These are phyloP conservation scores for Lycium barbarum DNA, from an alignment of 257 asterid species.

Conservation along the genomic window DNA sequence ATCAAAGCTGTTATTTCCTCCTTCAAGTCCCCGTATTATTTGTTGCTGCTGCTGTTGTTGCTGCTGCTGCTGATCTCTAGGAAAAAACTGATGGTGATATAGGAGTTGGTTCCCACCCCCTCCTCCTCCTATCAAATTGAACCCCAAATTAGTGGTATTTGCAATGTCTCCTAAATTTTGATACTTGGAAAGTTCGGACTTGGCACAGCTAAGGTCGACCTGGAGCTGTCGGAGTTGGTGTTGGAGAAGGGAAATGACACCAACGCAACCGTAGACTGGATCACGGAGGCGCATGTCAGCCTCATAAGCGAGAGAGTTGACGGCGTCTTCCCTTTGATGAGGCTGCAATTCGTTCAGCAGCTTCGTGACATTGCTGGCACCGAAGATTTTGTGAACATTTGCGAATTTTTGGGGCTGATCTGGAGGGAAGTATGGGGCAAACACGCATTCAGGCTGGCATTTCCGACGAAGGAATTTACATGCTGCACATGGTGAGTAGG, in stretches of 20 bases:
- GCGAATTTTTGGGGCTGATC: constrained; percentile 80
- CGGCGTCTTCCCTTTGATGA: constrained; percentile 78
- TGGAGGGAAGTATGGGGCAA: constrained; percentile 79
- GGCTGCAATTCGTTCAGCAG: constrained; percentile 75
- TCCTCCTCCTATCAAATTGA: constrained; percentile 50
- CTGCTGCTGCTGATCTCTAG: constrained; percentile 17
- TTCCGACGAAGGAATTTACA: constrained; percentile 80
- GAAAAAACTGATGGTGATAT: constrained; percentile 66
- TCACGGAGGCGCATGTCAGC: constrained; percentile 85
- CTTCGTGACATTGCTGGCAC: constrained; percentile 81
- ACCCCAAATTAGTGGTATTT: constrained; percentile 41
- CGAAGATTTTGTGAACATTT: constrained; percentile 74
- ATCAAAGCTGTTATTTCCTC: constrained; percentile 31
- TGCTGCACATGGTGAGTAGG: constrained; percentile 77
- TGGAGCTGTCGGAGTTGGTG: constrained; percentile 86
- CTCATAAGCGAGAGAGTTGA: constrained; percentile 71
- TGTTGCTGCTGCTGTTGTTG: background rate
- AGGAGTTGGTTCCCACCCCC: constrained; percentile 49
- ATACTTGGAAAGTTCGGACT: constrained; percentile 74
- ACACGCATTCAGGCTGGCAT: constrained; percentile 76
- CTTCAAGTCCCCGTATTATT: constrained; percentile 38
- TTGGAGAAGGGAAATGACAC: constrained; percentile 80
- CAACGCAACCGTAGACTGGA: constrained; percentile 83
- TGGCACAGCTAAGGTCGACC: constrained; percentile 76
- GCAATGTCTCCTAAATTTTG: constrained; percentile 45